Evolutionary conservation across 352 stramenopile species (phyloP), one percentile per base, ranked within the genome.

Genomic region (Phytophthora fragariaefolia): DNA sequence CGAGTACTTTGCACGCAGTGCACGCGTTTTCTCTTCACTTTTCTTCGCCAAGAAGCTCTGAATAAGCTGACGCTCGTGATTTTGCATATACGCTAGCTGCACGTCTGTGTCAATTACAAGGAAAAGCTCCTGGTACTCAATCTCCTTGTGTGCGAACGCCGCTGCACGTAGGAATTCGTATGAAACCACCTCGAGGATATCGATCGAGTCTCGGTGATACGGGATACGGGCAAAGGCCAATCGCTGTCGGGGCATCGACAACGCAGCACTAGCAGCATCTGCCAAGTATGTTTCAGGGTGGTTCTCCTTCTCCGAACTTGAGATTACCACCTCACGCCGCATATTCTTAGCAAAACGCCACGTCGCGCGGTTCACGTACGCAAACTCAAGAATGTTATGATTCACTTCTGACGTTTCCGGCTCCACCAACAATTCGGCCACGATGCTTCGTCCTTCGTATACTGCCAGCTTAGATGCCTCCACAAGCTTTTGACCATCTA

Each of bases 391-490:
- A 45, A 93, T 67, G 32, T 80, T 78, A 38, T 95, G 87, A 24
- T 76, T 74, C 1, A 71, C 53, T 18, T 79, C 64, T 13, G 76
- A 61, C 0, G 57, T 67, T 42, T 95, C 87, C 0, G 82, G 82
- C n/a, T 76, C 68, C 0, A 56, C n/a, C 24, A 92, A 66, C n/a
- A 95, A 65, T 58, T 95, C 76, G 15, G 75, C 87, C 17, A 91
- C 84, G 56, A 95, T 86, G 15, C 81, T 83, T 34, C 87, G 69
- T 20, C 82, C 82, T 81, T 95, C 87, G 54, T 95, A 95, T 12
- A 91, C 77, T 13, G 87, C 80, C n/a, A 89, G 73, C 23, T 76
- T 71, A 2, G 85, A 93, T 27, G 84, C 83, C 32, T 95, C 75
- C 6, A 82, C 71, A 1, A 95, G 69, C 47, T 77, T 82, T 42